Evolutionary conservation across 192 early-diverging fungal genomes (phyloP).

Genomic region (Umbelopsis ramanniana): DNA sequence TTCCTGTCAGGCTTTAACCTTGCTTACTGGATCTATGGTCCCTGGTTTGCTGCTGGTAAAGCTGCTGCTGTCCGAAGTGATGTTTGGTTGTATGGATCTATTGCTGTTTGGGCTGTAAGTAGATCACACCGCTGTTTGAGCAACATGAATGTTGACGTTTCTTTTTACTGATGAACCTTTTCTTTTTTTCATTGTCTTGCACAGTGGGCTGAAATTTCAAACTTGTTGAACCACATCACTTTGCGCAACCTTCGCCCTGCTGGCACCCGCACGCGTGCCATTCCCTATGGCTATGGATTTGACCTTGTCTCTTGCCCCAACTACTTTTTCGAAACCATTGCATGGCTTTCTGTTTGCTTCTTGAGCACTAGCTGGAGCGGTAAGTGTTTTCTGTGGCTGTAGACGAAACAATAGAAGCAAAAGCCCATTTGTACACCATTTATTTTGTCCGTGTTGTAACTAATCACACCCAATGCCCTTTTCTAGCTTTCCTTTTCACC

Average conservation of each 20-base stretch:
- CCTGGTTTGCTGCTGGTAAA: conserved; percentile 66
- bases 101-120: conserved; percentile 65
- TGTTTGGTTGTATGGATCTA: conserved; percentile 41
- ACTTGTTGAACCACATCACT: conserved; percentile 82
- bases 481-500: conserved; percentile 64
- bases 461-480: not conserved
- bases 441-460: no score
- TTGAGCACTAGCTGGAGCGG: conserved; percentile 74
- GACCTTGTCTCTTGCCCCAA: conserved; percentile 89
- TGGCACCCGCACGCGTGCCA: conserved; percentile 82
- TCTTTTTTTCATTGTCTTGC: conserved; percentile 18
- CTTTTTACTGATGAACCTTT: conserved; percentile 6
- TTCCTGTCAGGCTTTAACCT: conserved; percentile 82
- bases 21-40: conserved; percentile 88
- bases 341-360: conserved; percentile 76
- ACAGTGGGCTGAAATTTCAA: conserved; percentile 83
- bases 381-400: conserved; percentile 24
- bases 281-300: conserved; percentile 94
- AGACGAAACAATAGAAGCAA: no score
- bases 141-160: conserved; percentile 29
- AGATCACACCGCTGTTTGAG: not conserved
- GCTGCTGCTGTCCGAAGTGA: conserved; percentile 48
- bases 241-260: conserved; percentile 91
- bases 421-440: no score
- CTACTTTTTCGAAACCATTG: conserved; percentile 88